These are phyloP conservation scores for Trypanosoma congolense DNA, from an alignment of 208 protist genomes.

Conservation along the genomic window DNA sequence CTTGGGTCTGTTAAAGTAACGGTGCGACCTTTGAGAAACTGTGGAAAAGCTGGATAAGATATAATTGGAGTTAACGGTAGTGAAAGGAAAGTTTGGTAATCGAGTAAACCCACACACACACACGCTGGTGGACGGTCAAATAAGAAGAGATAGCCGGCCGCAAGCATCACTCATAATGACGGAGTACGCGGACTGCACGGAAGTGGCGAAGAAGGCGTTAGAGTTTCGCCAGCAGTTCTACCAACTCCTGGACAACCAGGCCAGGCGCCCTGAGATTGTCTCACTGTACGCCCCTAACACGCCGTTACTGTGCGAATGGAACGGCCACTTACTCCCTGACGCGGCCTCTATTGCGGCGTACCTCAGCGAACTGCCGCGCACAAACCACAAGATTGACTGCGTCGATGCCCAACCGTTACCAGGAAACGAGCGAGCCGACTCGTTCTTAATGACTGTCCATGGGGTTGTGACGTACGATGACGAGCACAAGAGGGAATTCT, in stretches of 20 bases:
- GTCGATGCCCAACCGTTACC: slow-evolving; percentile 89
- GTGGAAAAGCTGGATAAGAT: too few species aligned
- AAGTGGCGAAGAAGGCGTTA: slow-evolving; percentile 77
- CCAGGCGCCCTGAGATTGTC: slow-evolving; percentile 46
- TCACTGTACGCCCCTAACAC: slow-evolving; percentile 64
- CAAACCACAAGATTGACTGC: slow-evolving; percentile 70
- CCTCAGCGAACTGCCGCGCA: slow-evolving; percentile 59
- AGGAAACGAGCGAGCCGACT: slow-evolving; percentile 68
- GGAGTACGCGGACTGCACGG: slow-evolving; percentile 63
- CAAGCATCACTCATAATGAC: slow-evolving; percentile 19
- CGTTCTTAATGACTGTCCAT: slow-evolving; percentile 76
- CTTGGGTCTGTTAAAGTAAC: too few species aligned
- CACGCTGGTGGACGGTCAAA: too few species aligned
- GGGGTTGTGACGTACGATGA: slow-evolving; percentile 82
- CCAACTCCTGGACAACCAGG: slow-evolving; percentile 62
- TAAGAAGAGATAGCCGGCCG: not conserved
- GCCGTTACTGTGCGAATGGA: slow-evolving; percentile 83
- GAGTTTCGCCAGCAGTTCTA: slow-evolving; percentile 81
- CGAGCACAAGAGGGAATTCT: slow-evolving; percentile 85
- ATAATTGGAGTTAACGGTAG: too few species aligned
- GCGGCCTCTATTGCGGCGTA: slow-evolving; percentile 52
- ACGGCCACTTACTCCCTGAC: slow-evolving; percentile 68
- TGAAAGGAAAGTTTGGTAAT: too few species aligned
- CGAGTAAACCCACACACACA: too few species aligned
- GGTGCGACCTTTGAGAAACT: too few species aligned